Evolutionary conservation across 805 yeast genomes (phyloP).

Genomic region (Metschnikowia cubensis): DNA sequence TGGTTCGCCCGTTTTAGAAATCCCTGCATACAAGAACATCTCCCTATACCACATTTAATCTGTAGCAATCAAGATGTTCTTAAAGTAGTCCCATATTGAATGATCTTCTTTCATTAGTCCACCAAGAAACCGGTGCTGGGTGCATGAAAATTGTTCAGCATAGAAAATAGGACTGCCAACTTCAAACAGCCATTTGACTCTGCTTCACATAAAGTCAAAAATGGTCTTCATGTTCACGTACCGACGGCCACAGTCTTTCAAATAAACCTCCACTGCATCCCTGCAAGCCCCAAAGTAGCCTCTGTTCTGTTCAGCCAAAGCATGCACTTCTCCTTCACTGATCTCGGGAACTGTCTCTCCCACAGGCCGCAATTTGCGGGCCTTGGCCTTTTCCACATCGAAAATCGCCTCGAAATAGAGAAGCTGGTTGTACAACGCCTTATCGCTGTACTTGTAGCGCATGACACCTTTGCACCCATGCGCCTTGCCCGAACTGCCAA

Average conservation of each 20-base stretch:
- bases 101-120: too few species aligned
- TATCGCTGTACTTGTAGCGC: conserved; percentile 72
- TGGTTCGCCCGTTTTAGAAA: too few species aligned
- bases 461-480: conserved; percentile 76
- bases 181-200: too few species aligned
- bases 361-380: conserved; percentile 47
- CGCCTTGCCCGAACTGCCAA: conserved; percentile 59
- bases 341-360: conserved; percentile 11
- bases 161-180: too few species aligned
- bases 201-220: conserved; percentile 53
- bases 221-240: conserved; percentile 81
- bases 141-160: too few species aligned
- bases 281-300: conserved; percentile 51
- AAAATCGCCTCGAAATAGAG: conserved; percentile 74
- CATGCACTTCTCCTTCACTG: conserved; percentile 55
- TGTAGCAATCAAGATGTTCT: too few species aligned
- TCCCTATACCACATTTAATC: too few species aligned
- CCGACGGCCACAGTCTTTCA: conserved; percentile 80
- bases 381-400: conserved; percentile 75
- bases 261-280: conserved; percentile 64
- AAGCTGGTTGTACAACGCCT: conserved; percentile 80
- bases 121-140: too few species aligned
- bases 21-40: too few species aligned
- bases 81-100: too few species aligned
- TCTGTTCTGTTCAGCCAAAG: conserved; percentile 77